Evolutionary conservation across 2,329 filamentous ascomycete genomes (phyloP), one percentile per base, ranked within the genome.

Genomic region (Zelopaecilomyces penicillatus): DNA sequence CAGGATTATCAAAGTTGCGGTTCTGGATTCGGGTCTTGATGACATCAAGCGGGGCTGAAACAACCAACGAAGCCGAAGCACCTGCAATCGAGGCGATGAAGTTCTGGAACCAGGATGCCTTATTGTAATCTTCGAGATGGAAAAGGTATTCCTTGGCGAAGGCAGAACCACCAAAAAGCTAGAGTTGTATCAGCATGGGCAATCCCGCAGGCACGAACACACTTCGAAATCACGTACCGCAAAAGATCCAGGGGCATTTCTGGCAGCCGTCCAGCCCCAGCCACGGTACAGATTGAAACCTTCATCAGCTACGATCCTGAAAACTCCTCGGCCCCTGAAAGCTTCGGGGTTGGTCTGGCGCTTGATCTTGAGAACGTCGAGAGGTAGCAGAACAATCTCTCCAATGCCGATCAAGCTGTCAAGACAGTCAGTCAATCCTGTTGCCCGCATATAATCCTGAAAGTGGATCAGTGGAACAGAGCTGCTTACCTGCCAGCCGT

Each of bases 11-110:
- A 59, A 98, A 98, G 75, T 98, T 97, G 62, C 86, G 82, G 78
- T 97, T 97, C 72, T 97, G 91, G 58, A 97, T 95, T 60, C 91
- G 82, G 48, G 91, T 96, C 79, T 97, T 97, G 78, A 97, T 93
- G 56, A 97, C 91, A 63, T 97, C 91, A 48, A 97, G 78, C 29
- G 91, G 91, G 27, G 90, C 90, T n/a, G 90, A 96, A 41, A 98
- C 91, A 40, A 98, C 68, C 39, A 98, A 78, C n/a, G 90, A 96
- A 9, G 93, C 89, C 44, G 87, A 93, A 43, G 93, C 93, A 71
- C 93, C 93, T 50, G 85, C 88, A 57, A 98, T 90, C 6, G 93
- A 97, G 37, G 93, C 93, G 52, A 98, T 75, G 57, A 98, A 98
- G 78, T 98, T 98, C 73, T 98, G 89, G 62, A 80, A 76, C 93